These are phyloP conservation scores for Hydnomerulius pinastri DNA, from an alignment of 768 basidiomycete genomes.

Conservation along the genomic window DNA sequence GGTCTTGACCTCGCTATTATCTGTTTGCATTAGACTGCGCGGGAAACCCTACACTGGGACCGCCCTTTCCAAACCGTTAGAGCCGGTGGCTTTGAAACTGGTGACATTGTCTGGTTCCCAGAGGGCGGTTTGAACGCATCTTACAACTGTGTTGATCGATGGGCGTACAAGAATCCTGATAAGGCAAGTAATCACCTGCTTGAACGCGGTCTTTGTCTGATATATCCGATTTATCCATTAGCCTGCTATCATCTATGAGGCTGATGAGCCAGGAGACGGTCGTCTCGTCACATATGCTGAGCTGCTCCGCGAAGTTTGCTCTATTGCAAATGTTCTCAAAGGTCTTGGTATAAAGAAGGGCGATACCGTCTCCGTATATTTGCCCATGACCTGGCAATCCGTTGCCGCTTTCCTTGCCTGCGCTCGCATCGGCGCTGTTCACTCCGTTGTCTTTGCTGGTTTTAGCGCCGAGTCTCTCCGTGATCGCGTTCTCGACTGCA, in stretches of 20 bases:
- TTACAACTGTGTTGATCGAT: conserved; percentile 98
- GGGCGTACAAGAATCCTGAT: conserved; percentile 89
- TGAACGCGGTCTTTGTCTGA: neutral
- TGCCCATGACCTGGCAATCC: conserved; percentile 95
- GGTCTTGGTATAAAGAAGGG: conserved; percentile 91
- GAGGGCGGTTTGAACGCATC: conserved; percentile 91
- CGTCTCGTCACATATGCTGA: conserved; percentile 76
- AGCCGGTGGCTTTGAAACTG: conserved; percentile 78
- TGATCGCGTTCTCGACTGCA: conserved; percentile 89
- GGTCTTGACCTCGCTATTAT: neutral
- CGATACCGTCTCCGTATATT: conserved; percentile 90
- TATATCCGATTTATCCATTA: conserved; percentile 26
- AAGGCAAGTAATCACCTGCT: conserved; percentile 47
- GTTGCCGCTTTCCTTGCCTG: conserved; percentile 97
- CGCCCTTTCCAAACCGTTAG: conserved; percentile 86
- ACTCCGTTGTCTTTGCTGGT: conserved; percentile 97
- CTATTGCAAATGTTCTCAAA: conserved; percentile 90
- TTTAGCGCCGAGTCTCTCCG: conserved; percentile 94
- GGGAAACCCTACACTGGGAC: conserved; percentile 82
- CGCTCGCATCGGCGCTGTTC: conserved; percentile 93
- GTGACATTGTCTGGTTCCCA: conserved; percentile 95
- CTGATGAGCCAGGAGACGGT: conserved; percentile 88
- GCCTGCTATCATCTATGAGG: conserved; percentile 98
- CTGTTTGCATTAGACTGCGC: conserved; percentile 52
- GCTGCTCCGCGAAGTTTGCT: conserved; percentile 87